Conservation (phyloP, 305 asterid genomes). For the Euphrasia arctica region DNA sequence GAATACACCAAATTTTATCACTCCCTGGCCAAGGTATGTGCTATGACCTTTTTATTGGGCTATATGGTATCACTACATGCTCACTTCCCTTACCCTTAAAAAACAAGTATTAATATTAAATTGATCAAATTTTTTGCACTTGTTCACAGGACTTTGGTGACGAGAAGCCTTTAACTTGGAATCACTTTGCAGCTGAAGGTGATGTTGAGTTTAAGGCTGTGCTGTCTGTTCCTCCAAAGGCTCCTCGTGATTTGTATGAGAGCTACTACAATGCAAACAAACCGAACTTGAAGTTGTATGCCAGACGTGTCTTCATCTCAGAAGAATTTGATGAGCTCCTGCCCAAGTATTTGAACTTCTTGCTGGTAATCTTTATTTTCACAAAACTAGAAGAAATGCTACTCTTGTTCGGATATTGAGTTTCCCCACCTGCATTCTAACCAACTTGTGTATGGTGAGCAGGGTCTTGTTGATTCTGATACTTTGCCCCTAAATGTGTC, state of each 20-base stretch:
- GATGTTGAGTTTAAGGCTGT: slow-evolving; percentile 84
- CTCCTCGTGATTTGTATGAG: slow-evolving; percentile 81
- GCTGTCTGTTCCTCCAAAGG: slow-evolving; percentile 82
- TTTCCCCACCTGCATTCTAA: slow-evolving; percentile 6
- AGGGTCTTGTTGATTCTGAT: slow-evolving; percentile 99
- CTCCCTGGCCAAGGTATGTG: slow-evolving; percentile 66
- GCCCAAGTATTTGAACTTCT: slow-evolving; percentile 76
- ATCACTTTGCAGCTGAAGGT: slow-evolving; percentile 85
- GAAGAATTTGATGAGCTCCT: slow-evolving; percentile 83
- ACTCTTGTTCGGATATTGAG: background rate
- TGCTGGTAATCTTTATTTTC: slow-evolving; percentile 36
- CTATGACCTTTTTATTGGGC: background rate
- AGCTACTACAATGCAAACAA: slow-evolving; percentile 69
- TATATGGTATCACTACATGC: background rate
- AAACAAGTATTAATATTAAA: too few species aligned
- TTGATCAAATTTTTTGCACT: too few species aligned
- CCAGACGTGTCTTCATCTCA: slow-evolving; percentile 76
- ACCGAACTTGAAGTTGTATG: slow-evolving; percentile 67
- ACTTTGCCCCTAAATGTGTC: slow-evolving; percentile 94
- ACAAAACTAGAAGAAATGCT: background rate
- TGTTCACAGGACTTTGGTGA: slow-evolving; percentile 58
- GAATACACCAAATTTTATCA: slow-evolving; percentile 71
- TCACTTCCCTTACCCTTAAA: too few species aligned
- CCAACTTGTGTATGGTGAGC: slow-evolving; percentile 21
- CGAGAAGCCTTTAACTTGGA: slow-evolving; percentile 74